phyloP scores from a whole-genome alignment of 495 filamentous ascomycete species.

The Aspergillus indologenus region DNA sequence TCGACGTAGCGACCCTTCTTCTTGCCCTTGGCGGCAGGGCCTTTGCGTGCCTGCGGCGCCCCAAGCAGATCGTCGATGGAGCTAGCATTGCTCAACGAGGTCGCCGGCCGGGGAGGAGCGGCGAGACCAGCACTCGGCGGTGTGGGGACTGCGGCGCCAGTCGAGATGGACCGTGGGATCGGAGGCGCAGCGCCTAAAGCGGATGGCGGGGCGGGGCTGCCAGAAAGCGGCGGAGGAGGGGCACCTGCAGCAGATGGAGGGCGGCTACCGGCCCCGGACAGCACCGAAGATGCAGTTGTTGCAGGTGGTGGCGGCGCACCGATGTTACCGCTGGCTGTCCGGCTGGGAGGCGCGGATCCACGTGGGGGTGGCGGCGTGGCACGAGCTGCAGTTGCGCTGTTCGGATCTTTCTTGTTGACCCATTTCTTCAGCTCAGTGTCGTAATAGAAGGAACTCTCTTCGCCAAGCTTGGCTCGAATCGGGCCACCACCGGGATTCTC shows the following conservation, averaged over 20 bases:
- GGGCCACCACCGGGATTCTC: constrained; percentile 57
- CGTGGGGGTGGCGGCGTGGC: constrained; percentile 53
- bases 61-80: constrained; percentile 84
- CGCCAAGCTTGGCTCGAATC: constrained; percentile 91
- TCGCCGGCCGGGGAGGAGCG: constrained; percentile 52
- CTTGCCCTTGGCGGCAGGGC: constrained; percentile 61
- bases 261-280: constrained; percentile 29
- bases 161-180: constrained; percentile 38
- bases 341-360: constrained; percentile 41
- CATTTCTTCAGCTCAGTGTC: constrained; percentile 93
- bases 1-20: constrained; percentile 89
- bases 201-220: constrained; percentile 40
- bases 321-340: constrained; percentile 35
- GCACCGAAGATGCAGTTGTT: constrained; percentile 26
- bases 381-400: constrained; percentile 44
- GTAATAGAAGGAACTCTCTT: constrained; percentile 89
- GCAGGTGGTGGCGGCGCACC: constrained; percentile 35
- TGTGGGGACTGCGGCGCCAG: constrained; percentile 32
- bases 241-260: constrained; percentile 42
- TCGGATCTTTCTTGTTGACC: constrained; percentile 89
- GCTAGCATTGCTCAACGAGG: constrained; percentile 72
- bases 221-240: constrained; percentile 29
- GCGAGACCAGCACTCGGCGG: constrained; percentile 26
- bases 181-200: constrained; percentile 32
- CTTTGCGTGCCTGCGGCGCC: constrained; percentile 64